Conservation (phyloP, 768 basidiomycete species). For the Lactifluus rugatus region DNA sequence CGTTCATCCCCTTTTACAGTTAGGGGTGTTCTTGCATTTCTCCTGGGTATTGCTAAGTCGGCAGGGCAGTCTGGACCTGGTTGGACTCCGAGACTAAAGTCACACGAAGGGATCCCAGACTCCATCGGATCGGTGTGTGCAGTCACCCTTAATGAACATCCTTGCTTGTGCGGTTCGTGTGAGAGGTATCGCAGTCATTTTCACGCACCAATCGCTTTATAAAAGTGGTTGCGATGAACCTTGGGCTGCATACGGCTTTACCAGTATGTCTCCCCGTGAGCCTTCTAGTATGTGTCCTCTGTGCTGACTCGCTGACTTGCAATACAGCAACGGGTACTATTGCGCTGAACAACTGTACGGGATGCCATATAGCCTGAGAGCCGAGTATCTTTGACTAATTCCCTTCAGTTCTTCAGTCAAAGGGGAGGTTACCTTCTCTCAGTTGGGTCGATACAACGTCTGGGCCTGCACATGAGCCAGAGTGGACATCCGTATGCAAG, state of each 20-base stretch:
- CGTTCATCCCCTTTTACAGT: conserved; percentile 1
- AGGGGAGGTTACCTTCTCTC: conserved; percentile 26
- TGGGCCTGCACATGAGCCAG: conserved; percentile 34
- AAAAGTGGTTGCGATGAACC: conserved; percentile 1
- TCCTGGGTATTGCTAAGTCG: conserved; percentile 7
- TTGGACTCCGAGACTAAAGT: neutral
- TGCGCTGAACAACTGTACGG: conserved; percentile 20
- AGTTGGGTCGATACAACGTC: conserved; percentile 32
- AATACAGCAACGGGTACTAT: conserved; percentile 16
- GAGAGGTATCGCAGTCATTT: neutral
- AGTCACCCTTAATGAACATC: neutral
- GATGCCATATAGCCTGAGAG: neutral
- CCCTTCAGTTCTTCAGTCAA: conserved; percentile 31
- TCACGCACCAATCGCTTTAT: neutral
- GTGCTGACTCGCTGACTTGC: conserved; percentile 5
- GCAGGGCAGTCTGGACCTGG: conserved; percentile 1
- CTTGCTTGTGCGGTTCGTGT: neutral
- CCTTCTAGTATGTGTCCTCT: neutral
- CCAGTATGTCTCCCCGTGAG: conserved; percentile 14
- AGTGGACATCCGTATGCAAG: conserved; percentile 51
- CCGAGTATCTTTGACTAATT: neutral
- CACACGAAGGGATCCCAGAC: neutral
- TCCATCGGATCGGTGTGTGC: conserved; percentile 5
- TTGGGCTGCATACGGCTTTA: neutral
- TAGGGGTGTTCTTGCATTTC: conserved; percentile 12